Base-by-base conservation (phyloP, 805 yeast genomes). In the Scheffersomyces ergatensis region DNA sequence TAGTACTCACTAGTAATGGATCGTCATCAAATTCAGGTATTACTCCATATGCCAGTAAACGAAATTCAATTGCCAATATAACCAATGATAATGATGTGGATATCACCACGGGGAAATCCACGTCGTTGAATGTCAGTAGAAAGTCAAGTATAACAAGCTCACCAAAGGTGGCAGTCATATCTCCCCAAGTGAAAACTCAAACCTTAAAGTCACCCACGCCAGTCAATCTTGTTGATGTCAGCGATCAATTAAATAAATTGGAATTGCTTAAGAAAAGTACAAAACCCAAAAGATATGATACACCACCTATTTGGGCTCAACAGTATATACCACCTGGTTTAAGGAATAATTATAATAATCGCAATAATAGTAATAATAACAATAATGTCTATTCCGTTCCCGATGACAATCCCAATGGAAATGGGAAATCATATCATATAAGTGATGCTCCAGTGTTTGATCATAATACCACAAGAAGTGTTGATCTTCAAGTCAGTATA, bases 281-380 rank as follows among this genome's bases (percentile, higher is more conserved):
- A 3, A 82, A 83, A 60, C 90, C 93, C 2, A 75, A 62, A 40
- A 65, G 85, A 49, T 85, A 85, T 58, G 61, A 62, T 12, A 69
- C 64, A 34, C 85, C 85, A 3, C 96, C 96, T 4, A 70, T 80
- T 4, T 89, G 96, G 96, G 96, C 96, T 0, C 83, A 74, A 47
- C 83, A 80, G 51, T 87, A 85, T 82, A 63, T 72, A 35, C 82
- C 83, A 0, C 56, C 63, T 17, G 38, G 37, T 27, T 38, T 34
- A 33, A 32, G 25, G 23, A 27, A 34, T 27, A 5, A 6, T 14
- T n/a, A 14, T 29, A 29, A 29, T 29, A 4, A 6, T 14, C 9
- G n/a, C n/a, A 26, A 26, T 26, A 26, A 13, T 26, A 26, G n/a
- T 26, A 53, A 57, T 19, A 36, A 38, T n/a, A n/a, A n/a, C n/a